Conservation (phyloP, 2,329 filamentous ascomycete genomes). For the Colletotrichum acutatum region DNA sequence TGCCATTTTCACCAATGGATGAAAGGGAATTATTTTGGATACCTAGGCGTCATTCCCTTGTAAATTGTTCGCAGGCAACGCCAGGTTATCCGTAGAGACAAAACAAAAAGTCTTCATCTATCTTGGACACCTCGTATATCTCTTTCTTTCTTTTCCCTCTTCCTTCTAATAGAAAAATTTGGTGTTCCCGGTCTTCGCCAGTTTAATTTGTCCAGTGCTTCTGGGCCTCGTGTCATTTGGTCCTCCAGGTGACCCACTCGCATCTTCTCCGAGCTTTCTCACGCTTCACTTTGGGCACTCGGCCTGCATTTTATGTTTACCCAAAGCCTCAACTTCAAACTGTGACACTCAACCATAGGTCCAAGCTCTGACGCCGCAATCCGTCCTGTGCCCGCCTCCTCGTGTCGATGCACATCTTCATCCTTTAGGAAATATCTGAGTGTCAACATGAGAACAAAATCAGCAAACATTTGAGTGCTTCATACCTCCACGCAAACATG, state of each 20-base stretch:
- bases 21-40: not conserved
- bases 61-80: not conserved
- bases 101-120: no score
- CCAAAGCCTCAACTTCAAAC: not conserved
- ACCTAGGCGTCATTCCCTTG: not conserved
- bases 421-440: no score
- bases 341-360: not conserved
- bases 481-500: conserved; percentile 6
- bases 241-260: not conserved
- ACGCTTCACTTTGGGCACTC: not conserved
- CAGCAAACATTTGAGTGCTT: not conserved
- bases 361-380: not conserved
- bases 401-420: not conserved
- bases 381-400: not conserved
- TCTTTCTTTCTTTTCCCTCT: no score
- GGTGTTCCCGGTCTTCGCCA: not conserved
- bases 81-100: not conserved
- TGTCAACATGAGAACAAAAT: not conserved
- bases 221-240: not conserved
- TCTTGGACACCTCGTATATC: no score
- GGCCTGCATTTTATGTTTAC: not conserved
- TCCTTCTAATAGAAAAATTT: not conserved
- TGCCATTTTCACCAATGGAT: not conserved
- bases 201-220: not conserved
- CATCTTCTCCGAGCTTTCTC: not conserved